Evolutionary conservation across 129 eudicot species (phyloP).

Genomic region (Arctium lappa): DNA sequence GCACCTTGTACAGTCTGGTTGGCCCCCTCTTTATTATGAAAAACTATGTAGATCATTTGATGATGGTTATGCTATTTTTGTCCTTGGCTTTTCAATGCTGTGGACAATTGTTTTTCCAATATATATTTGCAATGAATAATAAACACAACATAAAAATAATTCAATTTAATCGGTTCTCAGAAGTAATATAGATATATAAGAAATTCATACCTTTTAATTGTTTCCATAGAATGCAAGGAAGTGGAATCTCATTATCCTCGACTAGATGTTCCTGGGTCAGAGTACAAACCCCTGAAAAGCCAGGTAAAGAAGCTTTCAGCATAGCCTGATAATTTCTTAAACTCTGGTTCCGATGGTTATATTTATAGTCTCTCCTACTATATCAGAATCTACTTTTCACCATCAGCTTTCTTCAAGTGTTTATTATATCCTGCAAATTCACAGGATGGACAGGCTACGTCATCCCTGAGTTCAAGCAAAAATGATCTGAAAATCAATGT

Average conservation of each 20-base stretch:
- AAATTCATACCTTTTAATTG: background rate
- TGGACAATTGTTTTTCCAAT: background rate
- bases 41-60: background rate
- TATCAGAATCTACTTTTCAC: conserved; percentile 7
- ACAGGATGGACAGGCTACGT: conserved; percentile 50
- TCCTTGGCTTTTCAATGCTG: background rate
- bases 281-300: conserved; percentile 61
- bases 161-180: background rate
- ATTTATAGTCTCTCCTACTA: background rate
- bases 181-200: background rate
- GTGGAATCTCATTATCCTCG: conserved; percentile 69
- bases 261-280: conserved; percentile 85
- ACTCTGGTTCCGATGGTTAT: background rate
- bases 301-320: conserved; percentile 38
- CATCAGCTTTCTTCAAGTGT: background rate
- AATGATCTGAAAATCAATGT: conserved; percentile 21
- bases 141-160: background rate
- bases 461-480: conserved; percentile 24
- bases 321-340: background rate
- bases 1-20: background rate
- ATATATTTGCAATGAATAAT: background rate
- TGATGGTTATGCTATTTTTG: background rate
- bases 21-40: background rate
- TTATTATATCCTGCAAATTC: conserved; percentile 6
- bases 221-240: conserved; percentile 53